Percentiles rank a stretch among this genome's conserved stretches.
These are phyloP conservation scores for Filobasidium uniguttulatum DNA, from an alignment of 1,284 basidiomycete genomes.

Conservation along the genomic window DNA sequence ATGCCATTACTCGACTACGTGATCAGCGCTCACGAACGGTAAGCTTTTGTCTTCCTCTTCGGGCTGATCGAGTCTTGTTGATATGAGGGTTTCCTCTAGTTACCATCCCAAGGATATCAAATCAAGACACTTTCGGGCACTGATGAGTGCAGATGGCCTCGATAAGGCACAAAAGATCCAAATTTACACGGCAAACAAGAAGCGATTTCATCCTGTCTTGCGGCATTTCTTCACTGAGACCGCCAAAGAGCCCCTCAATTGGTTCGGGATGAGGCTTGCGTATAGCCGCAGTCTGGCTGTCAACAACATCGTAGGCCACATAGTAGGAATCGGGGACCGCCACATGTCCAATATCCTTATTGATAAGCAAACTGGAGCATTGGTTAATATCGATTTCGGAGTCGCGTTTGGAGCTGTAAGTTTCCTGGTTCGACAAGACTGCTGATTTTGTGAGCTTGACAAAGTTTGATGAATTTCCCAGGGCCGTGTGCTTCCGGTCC, in stretches of 20 bases:
- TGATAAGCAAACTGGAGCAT: conserved; percentile 67
- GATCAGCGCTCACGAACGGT: conserved; percentile 48
- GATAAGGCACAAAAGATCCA: conserved; percentile 28
- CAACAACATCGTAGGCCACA: conserved; percentile 83
- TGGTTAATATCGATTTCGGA: conserved; percentile 90
- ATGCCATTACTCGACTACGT: conserved; percentile 54
- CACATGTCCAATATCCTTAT: conserved; percentile 88
- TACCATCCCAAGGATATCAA: conserved; percentile 23
- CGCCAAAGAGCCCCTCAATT: conserved; percentile 71
- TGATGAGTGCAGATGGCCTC: conserved; percentile 25
- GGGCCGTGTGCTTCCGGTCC: conserved; percentile 69
- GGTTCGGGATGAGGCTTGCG: conserved; percentile 84
- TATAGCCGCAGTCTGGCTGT: conserved; percentile 87
- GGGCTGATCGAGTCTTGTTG: background rate
- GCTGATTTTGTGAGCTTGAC: background rate
- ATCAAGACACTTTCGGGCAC: conserved; percentile 18
- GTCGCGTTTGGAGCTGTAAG: conserved; percentile 88
- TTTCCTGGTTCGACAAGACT: background rate
- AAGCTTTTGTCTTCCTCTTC: conserved; percentile 18
- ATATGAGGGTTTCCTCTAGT: conserved; percentile 12
- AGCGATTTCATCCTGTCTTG: conserved; percentile 69
- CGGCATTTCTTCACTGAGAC: conserved; percentile 85
- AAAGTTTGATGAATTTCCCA: conserved; percentile 27
- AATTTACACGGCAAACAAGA: conserved; percentile 45
- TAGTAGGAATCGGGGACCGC: conserved; percentile 84